Percentiles rank a stretch among this genome's conserved stretches.
Evolutionary conservation across 2,329 filamentous ascomycete species (phyloP).

Genomic region (Aspergillus sergii): DNA sequence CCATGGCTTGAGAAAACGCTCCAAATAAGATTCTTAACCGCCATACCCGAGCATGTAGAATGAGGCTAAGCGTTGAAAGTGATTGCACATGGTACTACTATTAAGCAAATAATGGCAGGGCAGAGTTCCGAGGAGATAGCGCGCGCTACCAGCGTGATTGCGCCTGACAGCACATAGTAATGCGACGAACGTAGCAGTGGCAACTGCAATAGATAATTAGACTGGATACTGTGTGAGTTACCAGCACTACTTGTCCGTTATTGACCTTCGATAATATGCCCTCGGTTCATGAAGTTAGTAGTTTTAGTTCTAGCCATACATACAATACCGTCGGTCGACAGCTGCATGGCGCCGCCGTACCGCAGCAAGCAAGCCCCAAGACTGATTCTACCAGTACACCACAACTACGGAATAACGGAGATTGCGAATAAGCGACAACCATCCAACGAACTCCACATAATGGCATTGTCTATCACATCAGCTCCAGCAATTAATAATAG

Average conservation of each 20-base stretch:
- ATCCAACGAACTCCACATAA: conserved; percentile 1
- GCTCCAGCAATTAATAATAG: neutral
- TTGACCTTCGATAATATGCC: neutral
- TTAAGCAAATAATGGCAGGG: neutral
- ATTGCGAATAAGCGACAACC: neutral
- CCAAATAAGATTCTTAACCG: neutral
- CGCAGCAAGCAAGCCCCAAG: neutral
- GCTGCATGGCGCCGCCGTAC: neutral
- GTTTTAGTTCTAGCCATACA: neutral
- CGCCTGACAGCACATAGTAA: neutral
- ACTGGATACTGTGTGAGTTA: neutral
- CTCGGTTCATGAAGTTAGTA: neutral
- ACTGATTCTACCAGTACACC: neutral
- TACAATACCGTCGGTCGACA: neutral
- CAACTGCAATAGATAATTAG: neutral
- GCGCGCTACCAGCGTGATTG: neutral
- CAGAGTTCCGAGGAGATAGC: neutral
- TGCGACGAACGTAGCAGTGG: neutral
- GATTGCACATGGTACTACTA: neutral
- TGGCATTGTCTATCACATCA: neutral
- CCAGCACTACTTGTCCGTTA: neutral
- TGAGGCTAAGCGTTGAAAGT: neutral
- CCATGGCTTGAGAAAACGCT: neutral
- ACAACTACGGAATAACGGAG: neutral
- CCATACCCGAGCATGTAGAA: neutral